These are phyloP conservation scores for Chlamydomonas sp. DNA, from an alignment of 139 green algal genomes.

Conservation along the genomic window DNA sequence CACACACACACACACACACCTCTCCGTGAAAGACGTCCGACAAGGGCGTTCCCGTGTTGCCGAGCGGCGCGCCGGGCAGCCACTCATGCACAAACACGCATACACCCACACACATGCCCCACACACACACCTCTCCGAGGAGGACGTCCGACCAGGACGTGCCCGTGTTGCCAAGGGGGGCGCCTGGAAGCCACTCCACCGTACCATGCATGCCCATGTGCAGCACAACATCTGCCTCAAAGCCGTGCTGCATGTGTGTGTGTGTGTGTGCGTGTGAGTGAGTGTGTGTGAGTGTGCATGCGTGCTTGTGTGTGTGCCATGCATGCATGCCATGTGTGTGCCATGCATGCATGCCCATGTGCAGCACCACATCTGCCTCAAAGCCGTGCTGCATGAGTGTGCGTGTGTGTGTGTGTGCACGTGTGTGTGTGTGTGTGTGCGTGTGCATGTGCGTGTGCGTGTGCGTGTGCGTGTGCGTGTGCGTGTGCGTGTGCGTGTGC, in stretches of 20 bases:
- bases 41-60: slow-evolving; percentile 37
- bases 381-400: slow-evolving; percentile 65
- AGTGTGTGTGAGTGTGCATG: too few species aligned
- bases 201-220: slow-evolving; percentile 99
- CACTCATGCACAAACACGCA: slow-evolving; percentile 52
- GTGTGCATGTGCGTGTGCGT: too few species aligned
- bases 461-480: too few species aligned
- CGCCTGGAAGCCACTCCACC: slow-evolving; percentile 92
- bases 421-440: too few species aligned
- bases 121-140: slow-evolving; percentile 34
- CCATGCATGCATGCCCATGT: slow-evolving; percentile 99
- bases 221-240: slow-evolving; percentile 77
- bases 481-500: too few species aligned
- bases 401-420: too few species aligned
- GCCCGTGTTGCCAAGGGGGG: slow-evolving; percentile 64
- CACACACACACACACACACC: too few species aligned
- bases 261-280: too few species aligned
- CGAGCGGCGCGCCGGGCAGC: slow-evolving; percentile 84
- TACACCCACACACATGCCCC: not conserved
- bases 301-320: too few species aligned
- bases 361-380: slow-evolving; percentile 80
- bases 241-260: too few species aligned
- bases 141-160: slow-evolving; percentile 60
- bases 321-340: too few species aligned
- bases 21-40: too few species aligned